phyloP scores from a whole-genome alignment of 257 asterid species.

The Solanum etuberosum region DNA sequence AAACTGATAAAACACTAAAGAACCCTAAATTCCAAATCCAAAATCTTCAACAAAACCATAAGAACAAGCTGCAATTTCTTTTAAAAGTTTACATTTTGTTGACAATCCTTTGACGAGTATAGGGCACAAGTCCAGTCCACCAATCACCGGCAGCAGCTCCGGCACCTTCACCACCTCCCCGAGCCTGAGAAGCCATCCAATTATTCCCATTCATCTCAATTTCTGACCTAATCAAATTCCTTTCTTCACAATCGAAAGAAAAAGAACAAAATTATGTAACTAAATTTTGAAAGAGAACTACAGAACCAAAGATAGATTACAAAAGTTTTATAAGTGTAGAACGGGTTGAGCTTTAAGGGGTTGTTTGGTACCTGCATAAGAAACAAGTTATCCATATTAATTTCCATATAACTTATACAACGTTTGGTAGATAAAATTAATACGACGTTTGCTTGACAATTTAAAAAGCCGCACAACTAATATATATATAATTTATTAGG shows the following conservation, averaged over 20 bases:
- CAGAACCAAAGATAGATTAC: not conserved
- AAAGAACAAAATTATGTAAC: not conserved
- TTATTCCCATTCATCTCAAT: not conserved
- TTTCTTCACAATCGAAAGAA: not conserved
- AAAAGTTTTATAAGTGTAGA: not conserved
- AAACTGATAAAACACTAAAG: not conserved
- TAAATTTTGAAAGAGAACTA: not conserved
- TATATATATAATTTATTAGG: not conserved
- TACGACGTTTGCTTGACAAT: not conserved
- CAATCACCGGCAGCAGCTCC: slow-evolving; percentile 23
- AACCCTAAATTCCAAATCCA: not conserved
- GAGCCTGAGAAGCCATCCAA: not conserved
- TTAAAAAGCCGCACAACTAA: too few species aligned
- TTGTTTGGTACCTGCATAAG: not conserved
- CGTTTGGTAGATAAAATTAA: not conserved
- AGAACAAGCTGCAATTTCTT: not conserved
- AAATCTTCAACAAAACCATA: not conserved
- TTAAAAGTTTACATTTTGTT: slow-evolving; percentile 36
- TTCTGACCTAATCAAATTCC: not conserved
- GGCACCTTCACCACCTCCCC: not conserved
- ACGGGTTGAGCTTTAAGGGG: not conserved
- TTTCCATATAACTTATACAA: not conserved
- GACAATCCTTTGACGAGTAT: slow-evolving; percentile 58
- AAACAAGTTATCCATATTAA: not conserved
- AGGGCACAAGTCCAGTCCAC: slow-evolving; percentile 54